Conservation (phyloP, 2,329 filamentous ascomycete species). For the Pseudocercospora crystallina region DNA sequence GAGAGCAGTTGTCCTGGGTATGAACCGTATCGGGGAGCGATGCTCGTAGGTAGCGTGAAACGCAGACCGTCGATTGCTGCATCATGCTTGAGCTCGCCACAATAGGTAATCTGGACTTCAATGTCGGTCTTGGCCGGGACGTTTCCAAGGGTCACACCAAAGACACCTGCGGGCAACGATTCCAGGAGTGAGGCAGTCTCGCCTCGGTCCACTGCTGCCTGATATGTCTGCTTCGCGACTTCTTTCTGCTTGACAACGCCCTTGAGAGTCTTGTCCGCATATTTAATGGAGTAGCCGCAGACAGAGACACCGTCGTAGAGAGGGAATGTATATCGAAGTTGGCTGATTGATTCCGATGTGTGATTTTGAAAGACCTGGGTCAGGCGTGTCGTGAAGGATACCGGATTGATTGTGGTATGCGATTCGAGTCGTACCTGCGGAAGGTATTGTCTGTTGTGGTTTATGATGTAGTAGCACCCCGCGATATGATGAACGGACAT, state of each 20-base stretch:
- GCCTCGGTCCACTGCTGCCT: conserved; percentile 58
- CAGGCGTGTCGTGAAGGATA: conserved; percentile 52
- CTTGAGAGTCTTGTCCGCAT: conserved; percentile 60
- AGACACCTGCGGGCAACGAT: conserved; percentile 64
- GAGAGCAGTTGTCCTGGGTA: conserved; percentile 42
- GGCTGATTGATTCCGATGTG: conserved; percentile 45
- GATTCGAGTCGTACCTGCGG: conserved; percentile 59
- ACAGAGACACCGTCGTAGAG: conserved; percentile 72
- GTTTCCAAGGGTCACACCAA: conserved; percentile 67
- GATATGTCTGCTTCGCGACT: conserved; percentile 60
- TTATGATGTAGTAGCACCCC: conserved; percentile 30
- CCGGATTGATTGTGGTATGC: conserved; percentile 62
- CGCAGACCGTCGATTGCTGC: conserved; percentile 65
- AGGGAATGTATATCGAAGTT: conserved; percentile 68
- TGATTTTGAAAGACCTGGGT: conserved; percentile 65
- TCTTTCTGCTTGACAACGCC: conserved; percentile 68
- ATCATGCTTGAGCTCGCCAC: conserved; percentile 72
- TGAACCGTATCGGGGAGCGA: conserved; percentile 65
- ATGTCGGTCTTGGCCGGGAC: conserved; percentile 60
- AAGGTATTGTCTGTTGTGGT: conserved; percentile 45
- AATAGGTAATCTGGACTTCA: conserved; percentile 62
- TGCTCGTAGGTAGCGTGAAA: conserved; percentile 66
- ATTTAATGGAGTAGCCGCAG: conserved; percentile 64
- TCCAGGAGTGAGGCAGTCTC: conserved; percentile 66
- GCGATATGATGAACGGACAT: conserved; percentile 26